Evolutionary conservation across 2,329 filamentous ascomycete species (phyloP).

Genomic region (Fusarium bactridioides): DNA sequence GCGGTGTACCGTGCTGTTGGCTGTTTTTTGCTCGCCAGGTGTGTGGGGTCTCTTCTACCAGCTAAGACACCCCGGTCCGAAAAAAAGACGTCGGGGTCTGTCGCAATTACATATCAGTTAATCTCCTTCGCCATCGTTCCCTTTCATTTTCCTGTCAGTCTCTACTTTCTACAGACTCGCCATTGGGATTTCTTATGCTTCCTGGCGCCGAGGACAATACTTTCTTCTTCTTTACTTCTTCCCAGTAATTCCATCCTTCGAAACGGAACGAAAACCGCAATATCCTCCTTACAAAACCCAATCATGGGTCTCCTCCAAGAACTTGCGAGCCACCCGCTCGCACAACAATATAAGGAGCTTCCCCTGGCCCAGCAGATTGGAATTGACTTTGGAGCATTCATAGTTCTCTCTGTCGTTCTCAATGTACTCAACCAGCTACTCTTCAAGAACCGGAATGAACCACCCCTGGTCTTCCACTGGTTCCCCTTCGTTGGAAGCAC

Average conservation of each 20-base stretch:
- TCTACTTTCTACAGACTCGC: conserved; percentile 29
- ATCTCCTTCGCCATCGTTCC: conserved; percentile 41
- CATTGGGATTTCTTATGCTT: conserved; percentile 19
- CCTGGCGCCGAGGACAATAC: conserved; percentile 12
- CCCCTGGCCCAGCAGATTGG: conserved; percentile 57
- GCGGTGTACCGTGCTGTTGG: conserved; percentile 25
- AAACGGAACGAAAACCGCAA: neutral
- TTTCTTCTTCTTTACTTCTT: neutral
- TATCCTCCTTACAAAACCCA: conserved; percentile 7
- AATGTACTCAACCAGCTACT: conserved; percentile 85
- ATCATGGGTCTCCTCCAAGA: conserved; percentile 66
- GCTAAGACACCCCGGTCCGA: conserved; percentile 29
- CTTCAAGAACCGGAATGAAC: conserved; percentile 82
- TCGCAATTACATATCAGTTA: conserved; percentile 45
- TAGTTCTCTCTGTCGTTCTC: conserved; percentile 69
- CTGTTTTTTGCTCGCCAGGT: conserved; percentile 16
- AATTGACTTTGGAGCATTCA: conserved; percentile 52
- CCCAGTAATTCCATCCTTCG: neutral
- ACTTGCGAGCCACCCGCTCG: conserved; percentile 57
- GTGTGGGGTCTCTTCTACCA: conserved; percentile 22
- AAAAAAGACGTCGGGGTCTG: conserved; percentile 38
- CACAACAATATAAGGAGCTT: conserved; percentile 59
- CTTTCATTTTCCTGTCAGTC: conserved; percentile 27
- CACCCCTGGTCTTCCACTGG: conserved; percentile 82
- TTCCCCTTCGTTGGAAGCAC: conserved; percentile 89